These are phyloP conservation scores for Diaporthe vaccinii DNA, from an alignment of 2,329 filamentous ascomycete species.

Conservation along the genomic window DNA sequence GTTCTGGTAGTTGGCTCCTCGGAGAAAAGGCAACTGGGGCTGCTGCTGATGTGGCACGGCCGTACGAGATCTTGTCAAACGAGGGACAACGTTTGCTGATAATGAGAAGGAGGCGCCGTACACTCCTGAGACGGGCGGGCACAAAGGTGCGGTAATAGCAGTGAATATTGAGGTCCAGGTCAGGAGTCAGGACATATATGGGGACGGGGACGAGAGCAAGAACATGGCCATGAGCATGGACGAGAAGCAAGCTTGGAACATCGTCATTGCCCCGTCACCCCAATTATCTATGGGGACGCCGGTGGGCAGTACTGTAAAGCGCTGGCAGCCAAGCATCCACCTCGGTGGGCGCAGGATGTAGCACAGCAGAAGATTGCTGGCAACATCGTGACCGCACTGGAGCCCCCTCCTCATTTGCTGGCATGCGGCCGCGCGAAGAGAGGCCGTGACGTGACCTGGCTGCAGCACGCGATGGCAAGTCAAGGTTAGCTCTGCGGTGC, in stretches of 20 bases:
- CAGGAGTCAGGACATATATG: not conserved
- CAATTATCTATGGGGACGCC: conserved; percentile 8
- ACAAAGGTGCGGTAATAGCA: not conserved
- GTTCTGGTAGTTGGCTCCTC: conserved; percentile 8
- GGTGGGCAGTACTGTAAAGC: not conserved
- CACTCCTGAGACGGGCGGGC: conserved; percentile 2
- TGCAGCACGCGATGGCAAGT: not conserved
- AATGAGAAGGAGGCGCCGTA: not conserved
- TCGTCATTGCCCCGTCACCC: conserved; percentile 16
- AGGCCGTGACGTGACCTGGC: not conserved
- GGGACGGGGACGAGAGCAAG: not conserved
- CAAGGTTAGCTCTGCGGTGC: not conserved
- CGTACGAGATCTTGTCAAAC: conserved; percentile 12
- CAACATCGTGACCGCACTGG: conserved; percentile 26
- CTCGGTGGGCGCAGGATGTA: not conserved
- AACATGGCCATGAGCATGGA: not conserved
- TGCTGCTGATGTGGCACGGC: conserved; percentile 11
- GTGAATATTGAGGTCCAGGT: not conserved
- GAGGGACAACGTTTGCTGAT: conserved; percentile 14
- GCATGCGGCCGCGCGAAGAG: conserved; percentile 11
- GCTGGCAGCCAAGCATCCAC: conserved; percentile 30
- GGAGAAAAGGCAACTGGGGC: conserved; percentile 13
- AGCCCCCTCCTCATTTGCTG: conserved; percentile 31
- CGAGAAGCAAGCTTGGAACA: not conserved
- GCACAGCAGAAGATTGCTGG: conserved; percentile 12